These are phyloP conservation scores for Bryum argenteum DNA, from an alignment of 225 moss, liverwort and hornwort genomes.

Conservation along the genomic window DNA sequence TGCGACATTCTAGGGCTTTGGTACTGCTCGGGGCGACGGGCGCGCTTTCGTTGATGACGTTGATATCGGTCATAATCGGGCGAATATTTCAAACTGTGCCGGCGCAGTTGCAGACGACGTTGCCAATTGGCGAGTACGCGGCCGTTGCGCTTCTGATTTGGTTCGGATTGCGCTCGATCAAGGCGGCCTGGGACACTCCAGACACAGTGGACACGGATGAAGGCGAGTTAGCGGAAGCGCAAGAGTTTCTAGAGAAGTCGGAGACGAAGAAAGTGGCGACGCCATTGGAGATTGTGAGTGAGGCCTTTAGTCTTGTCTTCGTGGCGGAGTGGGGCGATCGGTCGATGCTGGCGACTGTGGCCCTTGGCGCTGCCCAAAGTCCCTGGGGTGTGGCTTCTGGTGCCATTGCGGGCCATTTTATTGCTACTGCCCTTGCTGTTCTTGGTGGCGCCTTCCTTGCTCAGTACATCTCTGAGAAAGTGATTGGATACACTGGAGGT, in stretches of 20 bases:
- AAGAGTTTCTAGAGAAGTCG: constrained; percentile 75
- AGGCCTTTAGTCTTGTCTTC: constrained; percentile 85
- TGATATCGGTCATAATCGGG: constrained; percentile 89
- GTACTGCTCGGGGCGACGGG: constrained; percentile 86
- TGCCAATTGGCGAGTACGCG: constrained; percentile 94
- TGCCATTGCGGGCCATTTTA: constrained; percentile 86
- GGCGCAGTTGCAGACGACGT: constrained; percentile 86
- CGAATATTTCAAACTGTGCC: constrained; percentile 83
- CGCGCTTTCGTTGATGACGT: constrained; percentile 84
- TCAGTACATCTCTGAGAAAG: constrained; percentile 91
- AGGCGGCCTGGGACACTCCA: constrained; percentile 81
- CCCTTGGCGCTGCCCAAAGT: constrained; percentile 90
- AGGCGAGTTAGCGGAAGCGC: constrained; percentile 90
- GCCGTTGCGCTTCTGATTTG: constrained; percentile 91
- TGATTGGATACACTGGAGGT: constrained; percentile 91
- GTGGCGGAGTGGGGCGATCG: constrained; percentile 99
- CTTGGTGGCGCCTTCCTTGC: constrained; percentile 93
- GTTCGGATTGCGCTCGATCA: constrained; percentile 95
- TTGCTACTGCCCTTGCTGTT: constrained; percentile 88
- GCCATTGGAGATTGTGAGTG: constrained; percentile 65
- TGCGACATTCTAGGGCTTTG: constrained; percentile 87
- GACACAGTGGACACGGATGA: constrained; percentile 47
- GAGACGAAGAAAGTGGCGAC: constrained; percentile 69
- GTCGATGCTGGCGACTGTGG: constrained; percentile 97
- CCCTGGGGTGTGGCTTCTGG: constrained; percentile 95